Evolutionary conservation across 345 rosid species (phyloP).

Genomic region (Populus tremula): DNA sequence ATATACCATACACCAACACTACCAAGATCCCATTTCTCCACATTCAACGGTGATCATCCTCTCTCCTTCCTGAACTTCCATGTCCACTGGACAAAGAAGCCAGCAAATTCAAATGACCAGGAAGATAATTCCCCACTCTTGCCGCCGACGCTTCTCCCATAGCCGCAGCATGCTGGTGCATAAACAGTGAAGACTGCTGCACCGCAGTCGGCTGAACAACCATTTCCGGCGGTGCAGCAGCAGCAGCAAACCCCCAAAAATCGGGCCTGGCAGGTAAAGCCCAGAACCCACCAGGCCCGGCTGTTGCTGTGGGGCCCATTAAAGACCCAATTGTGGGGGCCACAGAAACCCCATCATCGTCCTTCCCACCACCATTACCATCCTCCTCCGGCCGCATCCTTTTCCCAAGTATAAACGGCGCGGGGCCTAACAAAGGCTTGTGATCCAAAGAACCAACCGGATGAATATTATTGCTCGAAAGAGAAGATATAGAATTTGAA

Average conservation of each 20-base stretch:
- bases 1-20: conserved; percentile 21
- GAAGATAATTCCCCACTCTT: conserved; percentile 32
- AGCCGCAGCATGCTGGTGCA: conserved; percentile 59
- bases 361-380: conserved; percentile 12
- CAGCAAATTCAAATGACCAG: conserved; percentile 33
- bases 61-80: conserved; percentile 32
- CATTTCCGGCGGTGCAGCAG: conserved; percentile 63
- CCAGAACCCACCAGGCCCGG: conserved; percentile 73
- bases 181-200: conserved; percentile 45
- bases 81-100: conserved; percentile 32
- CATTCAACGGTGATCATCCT: conserved; percentile 28
- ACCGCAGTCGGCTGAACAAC: conserved; percentile 49
- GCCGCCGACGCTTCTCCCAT: conserved; percentile 83
- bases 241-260: conserved; percentile 78
- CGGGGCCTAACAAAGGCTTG: conserved; percentile 63
- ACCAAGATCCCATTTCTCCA: background rate
- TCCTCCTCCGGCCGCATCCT: conserved; percentile 42
- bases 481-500: conserved; percentile 42
- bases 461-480: background rate
- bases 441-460: conserved; percentile 42
- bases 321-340: conserved; percentile 7
- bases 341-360: conserved; percentile 17
- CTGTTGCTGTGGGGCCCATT: conserved; percentile 1
- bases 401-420: conserved; percentile 90
- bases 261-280: conserved; percentile 76